Conservation (phyloP, 495 filamentous ascomycete genomes). For the Aspergillus funiculosus region DNA sequence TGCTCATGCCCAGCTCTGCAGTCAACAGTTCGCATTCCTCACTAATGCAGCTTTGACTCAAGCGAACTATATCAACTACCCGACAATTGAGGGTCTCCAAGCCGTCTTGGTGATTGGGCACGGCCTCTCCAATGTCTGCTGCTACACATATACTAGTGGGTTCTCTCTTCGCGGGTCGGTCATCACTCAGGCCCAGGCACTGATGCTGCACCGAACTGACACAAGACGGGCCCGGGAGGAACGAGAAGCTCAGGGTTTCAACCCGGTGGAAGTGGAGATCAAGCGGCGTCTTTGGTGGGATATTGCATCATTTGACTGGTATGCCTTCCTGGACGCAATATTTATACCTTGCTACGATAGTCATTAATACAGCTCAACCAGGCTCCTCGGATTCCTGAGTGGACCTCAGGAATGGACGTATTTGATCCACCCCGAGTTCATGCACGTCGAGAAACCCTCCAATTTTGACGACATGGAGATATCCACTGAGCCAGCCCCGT, state of each 20-base stretch:
- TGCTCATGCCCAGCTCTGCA: constrained; percentile 24
- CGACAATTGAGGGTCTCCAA: constrained; percentile 42
- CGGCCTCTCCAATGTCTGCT: constrained; percentile 26
- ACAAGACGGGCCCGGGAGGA: constrained; percentile 12
- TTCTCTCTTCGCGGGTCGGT: constrained; percentile 32
- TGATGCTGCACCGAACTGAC: constrained; percentile 46
- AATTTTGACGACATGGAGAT: constrained; percentile 29
- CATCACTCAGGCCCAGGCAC: constrained; percentile 34
- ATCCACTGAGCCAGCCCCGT: neutral
- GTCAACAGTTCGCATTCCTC: constrained; percentile 27
- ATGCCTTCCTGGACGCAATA: too few relatives aligned
- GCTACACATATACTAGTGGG: constrained; percentile 24
- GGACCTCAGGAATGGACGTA: constrained; percentile 51
- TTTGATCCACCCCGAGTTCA: constrained; percentile 38
- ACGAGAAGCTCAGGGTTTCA: constrained; percentile 12
- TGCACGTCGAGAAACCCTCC: constrained; percentile 36
- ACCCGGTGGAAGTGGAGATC: constrained; percentile 29
- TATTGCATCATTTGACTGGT: constrained; percentile 44
- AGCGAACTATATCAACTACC: constrained; percentile 29
- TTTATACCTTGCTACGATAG: too few relatives aligned
- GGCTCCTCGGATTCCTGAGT: constrained; percentile 33
- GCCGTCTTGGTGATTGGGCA: constrained; percentile 39
- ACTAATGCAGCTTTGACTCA: constrained; percentile 34
- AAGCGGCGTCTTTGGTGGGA: constrained; percentile 47
- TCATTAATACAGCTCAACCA: constrained; percentile 1